Evolutionary conservation across 306 rosid species (phyloP), one percentile per base, ranked within the genome.

Genomic region (Medicago truncatula): DNA sequence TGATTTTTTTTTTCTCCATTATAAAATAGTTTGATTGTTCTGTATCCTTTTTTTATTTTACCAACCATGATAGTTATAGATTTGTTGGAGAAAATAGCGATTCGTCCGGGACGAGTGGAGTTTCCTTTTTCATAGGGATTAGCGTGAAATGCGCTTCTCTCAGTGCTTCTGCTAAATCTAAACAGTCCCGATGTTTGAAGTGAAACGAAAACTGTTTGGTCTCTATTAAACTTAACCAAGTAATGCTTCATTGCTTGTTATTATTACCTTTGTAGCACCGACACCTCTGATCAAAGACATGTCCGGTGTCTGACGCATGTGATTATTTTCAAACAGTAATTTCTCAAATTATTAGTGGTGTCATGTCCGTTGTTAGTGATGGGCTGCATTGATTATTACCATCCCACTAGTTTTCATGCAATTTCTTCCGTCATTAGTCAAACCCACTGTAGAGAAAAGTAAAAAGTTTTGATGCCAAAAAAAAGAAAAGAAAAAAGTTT

Each of bases 121-220:
- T 62, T 52, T 50, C 57, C 25, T 62, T 78, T 16, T 79, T 63
- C 36, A 46, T 18, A 39, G 12, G 25, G 71, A 10, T 20, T 20
- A 61, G 65, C 57, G 72, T 70, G 62, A 53, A 23, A n/a, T 58
- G 40, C 38, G 6, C 14, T 14, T 47, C 20, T 57, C 57, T 60
- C 54, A 2, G 20, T 3, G 65, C 31, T 38, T 49, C 36, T 50
- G 31, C 44, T n/a, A 65, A 52, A 52, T 53, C 50, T 17, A 77
- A 57, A 58, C 38, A 57, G 40, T 13, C 40, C 31, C 23, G 1
- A 31, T 50, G 49, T 61, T 58, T 46, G 57, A 23, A 52, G 40
- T 52, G 46, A 67, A n/a, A 50, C 20, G 16, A 39, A n/a, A 60
- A 70, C 46, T 36, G 43, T 62, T 11, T 25, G 23, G 38, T 15